These are phyloP conservation scores for Phytophthora hybrid DNA, from an alignment of 352 stramenopile genomes.

Conservation along the genomic window DNA sequence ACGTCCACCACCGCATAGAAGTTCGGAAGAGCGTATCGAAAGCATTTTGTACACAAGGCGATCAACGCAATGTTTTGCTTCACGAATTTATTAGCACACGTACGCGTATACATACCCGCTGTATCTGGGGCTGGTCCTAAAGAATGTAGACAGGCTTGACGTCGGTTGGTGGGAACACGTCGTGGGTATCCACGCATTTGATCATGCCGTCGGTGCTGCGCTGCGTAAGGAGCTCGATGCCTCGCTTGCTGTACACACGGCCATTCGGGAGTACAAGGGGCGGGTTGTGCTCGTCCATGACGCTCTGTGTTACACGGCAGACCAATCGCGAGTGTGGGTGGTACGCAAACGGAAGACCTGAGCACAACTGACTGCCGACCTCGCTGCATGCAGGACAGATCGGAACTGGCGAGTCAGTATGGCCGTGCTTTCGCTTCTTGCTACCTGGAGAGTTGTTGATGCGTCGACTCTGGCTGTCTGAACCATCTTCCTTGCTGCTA, in stretches of 20 bases:
- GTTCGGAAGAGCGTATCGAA: constrained; percentile 3
- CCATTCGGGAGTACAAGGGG: constrained; percentile 84
- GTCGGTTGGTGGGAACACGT: constrained; percentile 65
- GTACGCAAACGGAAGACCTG: constrained; percentile 72
- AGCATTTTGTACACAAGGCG: constrained; percentile 33
- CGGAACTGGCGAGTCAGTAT: constrained; percentile 42
- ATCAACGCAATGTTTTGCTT: constrained; percentile 26
- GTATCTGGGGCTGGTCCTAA: constrained; percentile 36
- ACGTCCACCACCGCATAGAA: constrained; percentile 22
- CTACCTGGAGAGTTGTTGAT: constrained; percentile 16
- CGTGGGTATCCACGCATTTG: constrained; percentile 78
- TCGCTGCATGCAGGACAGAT: constrained; percentile 84
- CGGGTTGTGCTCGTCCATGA: constrained; percentile 90
- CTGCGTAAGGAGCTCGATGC: constrained; percentile 67
- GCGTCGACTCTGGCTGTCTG: background rate
- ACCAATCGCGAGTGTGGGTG: constrained; percentile 87
- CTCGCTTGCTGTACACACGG: constrained; percentile 83
- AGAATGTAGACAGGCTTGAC: constrained; percentile 85
- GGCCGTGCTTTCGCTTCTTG: constrained; percentile 44
- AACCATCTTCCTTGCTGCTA: constrained; percentile 41
- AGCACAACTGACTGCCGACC: constrained; percentile 67
- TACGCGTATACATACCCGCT: constrained; percentile 15
- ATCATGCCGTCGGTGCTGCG: constrained; percentile 60
- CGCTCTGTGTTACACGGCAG: constrained; percentile 76
- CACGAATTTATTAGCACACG: constrained; percentile 13